A percentile compares a stretch with the other conserved stretches of the same genome.
Evolutionary conservation across 164 flowering plant genomes (phyloP).

Genomic region (Chloranthus sessilifolius): DNA sequence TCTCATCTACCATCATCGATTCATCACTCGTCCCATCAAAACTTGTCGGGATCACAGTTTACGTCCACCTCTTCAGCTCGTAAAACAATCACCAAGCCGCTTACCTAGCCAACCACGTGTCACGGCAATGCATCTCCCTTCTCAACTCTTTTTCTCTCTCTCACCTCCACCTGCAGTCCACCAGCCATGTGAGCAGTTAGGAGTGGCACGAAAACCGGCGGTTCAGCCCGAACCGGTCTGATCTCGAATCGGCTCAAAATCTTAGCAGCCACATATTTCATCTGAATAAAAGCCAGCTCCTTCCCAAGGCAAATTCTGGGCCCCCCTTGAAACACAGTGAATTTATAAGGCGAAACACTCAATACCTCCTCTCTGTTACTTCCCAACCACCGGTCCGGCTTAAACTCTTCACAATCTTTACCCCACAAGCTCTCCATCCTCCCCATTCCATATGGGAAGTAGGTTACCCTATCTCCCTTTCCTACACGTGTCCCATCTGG

Average conservation of each 20-base stretch:
- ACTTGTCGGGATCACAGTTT: too few relatives aligned
- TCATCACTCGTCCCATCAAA: too few relatives aligned
- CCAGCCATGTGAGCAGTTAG: conserved; percentile 69
- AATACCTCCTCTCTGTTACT: conserved; percentile 16
- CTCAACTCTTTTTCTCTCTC: too few relatives aligned
- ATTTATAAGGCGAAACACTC: conserved; percentile 32
- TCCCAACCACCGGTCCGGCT: conserved; percentile 71
- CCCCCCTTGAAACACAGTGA: conserved; percentile 73
- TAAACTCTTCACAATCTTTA: conserved; percentile 46
- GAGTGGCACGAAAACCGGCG: conserved; percentile 42
- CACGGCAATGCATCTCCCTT: too few relatives aligned
- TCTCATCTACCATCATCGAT: too few relatives aligned
- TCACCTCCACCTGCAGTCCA: conserved; percentile 41
- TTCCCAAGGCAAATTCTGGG: conserved; percentile 81
- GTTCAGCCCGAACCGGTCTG: conserved; percentile 23
- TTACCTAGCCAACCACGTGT: too few relatives aligned
- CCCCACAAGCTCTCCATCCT: conserved; percentile 71
- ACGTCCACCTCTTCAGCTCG: too few relatives aligned
- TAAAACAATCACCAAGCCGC: too few relatives aligned
- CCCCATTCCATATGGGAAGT: conserved; percentile 74
- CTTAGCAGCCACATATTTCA: conserved; percentile 68
- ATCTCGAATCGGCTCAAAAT: conserved; percentile 52
- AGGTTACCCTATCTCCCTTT: conserved; percentile 49
- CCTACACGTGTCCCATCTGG: conserved; percentile 68
- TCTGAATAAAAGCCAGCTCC: conserved; percentile 81